These are phyloP conservation scores for Willaertia magna DNA, from an alignment of 208 protist species.

Conservation along the genomic window DNA sequence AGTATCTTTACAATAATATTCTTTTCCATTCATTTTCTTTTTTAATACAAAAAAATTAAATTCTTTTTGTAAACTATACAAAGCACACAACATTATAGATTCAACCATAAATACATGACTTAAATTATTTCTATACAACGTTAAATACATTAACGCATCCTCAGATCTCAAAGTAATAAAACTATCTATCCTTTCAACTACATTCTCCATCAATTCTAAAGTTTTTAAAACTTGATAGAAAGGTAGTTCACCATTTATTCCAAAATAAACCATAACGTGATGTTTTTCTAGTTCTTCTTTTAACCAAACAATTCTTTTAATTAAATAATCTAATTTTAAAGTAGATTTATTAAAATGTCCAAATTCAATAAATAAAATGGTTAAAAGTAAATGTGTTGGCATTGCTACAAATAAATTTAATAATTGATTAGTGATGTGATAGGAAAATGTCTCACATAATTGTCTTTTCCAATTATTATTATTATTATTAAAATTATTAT, in stretches of 20 bases:
- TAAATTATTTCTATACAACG: not conserved
- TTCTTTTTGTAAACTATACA: not conserved
- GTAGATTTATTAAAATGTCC: not conserved
- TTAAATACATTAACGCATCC: not conserved
- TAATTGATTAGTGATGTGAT: slow-evolving; percentile 39
- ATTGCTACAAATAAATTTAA: slow-evolving; percentile 22
- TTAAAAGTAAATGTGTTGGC: not conserved
- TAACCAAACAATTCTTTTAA: not conserved
- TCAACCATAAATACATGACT: not conserved
- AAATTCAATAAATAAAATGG: slow-evolving; percentile 32
- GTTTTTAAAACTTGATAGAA: not conserved
- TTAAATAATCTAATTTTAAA: not conserved
- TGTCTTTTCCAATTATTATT: not conserved
- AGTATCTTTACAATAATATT: not conserved
- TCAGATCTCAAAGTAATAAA: not conserved
- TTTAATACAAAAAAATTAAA: too few species aligned
- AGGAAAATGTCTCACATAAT: slow-evolving; percentile 26
- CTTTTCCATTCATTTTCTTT: too few species aligned
- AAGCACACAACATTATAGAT: not conserved
- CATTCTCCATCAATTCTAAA: not conserved
- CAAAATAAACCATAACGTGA: not conserved
- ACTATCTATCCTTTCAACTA: not conserved
- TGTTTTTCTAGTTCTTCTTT: not conserved
- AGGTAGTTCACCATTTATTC: not conserved
- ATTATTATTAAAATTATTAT: slow-evolving; percentile 32